Evolutionary conservation across 768 basidiomycete genomes (phyloP), one percentile per base, ranked within the genome.

Genomic region (Amanita rimosa): DNA sequence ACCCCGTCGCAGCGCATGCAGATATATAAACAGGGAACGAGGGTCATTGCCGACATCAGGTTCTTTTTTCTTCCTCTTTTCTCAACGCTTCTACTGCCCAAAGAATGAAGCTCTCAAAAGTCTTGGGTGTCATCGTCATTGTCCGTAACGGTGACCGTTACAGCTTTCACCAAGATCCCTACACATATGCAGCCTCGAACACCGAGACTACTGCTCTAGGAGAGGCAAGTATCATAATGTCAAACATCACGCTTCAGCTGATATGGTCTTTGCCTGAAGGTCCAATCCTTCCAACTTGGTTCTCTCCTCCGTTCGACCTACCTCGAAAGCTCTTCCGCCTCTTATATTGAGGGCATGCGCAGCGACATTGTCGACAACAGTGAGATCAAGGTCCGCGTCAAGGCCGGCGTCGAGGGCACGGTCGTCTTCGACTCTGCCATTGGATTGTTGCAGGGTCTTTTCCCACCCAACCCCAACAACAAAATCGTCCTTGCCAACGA

Each of bases 371-470:
- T 83, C 29, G 74, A 85, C 69, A 83, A 82, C 60, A 73, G 69
- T 56, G 76, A 86, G 61, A 71, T 91, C 57, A 81, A 81, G 55
- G 74, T 85, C 46, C 81, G 79, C 53, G 85, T 84, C 62, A 91
- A 92, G 67, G 81, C 81, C 46, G 87, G 88, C 40, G 82, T 81
- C 44, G 89, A 93, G 61, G 88, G 89, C 41, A 71, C 79, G n/a
- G 81, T 85, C 45, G 87, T 91, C 55, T 86, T 88, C 64, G 88
- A 92, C 71, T 85, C 84, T 5, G 82, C 87, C 27, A 83, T 85
- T 46, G 88, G 90, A 26, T 70, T 90, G 46, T 75, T 90, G 36
- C 91, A 93, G 65, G 88, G 89, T 37, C 71, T 92, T 43, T 90
- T 82, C 74, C 89, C 89, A 19, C 87, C 89, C n/a, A 84, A 75